Evolutionary conservation across 73 alveolate genomes (phyloP).

Genomic region (Tetrahymena borealis): DNA sequence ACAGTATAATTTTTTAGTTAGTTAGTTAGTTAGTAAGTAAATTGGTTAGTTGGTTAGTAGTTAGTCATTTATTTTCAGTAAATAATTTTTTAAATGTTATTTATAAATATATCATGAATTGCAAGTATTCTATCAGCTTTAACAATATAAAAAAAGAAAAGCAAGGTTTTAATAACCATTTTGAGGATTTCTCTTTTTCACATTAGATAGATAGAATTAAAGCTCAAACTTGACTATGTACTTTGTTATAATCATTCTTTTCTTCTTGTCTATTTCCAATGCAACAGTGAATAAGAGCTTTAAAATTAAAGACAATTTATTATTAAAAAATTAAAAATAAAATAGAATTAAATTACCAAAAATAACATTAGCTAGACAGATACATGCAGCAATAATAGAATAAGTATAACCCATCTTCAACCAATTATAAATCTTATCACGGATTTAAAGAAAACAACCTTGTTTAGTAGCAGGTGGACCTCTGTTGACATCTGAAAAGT

Average conservation of each 20-base stretch:
- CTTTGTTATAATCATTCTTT: neutral
- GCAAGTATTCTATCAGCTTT: no score
- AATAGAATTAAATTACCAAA: neutral
- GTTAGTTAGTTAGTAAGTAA: no score
- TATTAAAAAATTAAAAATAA: neutral
- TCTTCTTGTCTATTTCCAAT: neutral
- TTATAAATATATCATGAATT: no score
- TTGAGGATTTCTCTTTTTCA: no score
- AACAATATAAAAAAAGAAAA: no score
- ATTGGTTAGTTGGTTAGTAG: no score
- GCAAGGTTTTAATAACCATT: no score
- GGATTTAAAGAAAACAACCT: neutral
- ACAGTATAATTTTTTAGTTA: no score
- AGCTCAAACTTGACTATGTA: neutral
- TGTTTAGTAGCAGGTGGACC: neutral
- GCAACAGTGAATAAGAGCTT: neutral
- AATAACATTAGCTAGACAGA: neutral
- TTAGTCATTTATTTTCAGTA: no score
- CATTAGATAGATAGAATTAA: neutral
- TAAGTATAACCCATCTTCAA: neutral
- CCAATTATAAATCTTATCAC: neutral
- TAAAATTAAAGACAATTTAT: no score
- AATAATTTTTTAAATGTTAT: no score
- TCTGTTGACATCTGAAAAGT: neutral
- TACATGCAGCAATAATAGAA: neutral